Percentiles rank a stretch among this genome's conserved stretches.
Evolutionary conservation across 2,329 filamentous ascomycete genomes (phyloP).

Genomic region (Beauveria sp.): DNA sequence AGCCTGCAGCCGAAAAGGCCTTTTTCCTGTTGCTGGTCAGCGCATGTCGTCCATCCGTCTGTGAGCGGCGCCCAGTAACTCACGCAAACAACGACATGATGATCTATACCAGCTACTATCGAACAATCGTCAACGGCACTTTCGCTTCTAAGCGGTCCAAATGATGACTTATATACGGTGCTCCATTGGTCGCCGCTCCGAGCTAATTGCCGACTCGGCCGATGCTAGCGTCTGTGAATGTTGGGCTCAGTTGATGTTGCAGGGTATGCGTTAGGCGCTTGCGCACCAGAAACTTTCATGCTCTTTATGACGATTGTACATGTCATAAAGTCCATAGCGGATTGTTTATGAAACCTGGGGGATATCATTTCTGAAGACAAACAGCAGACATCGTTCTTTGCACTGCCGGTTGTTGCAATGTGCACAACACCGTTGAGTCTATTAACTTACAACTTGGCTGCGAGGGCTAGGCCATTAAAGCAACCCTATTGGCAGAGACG

Average conservation of each 20-base stretch:
- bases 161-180: background rate
- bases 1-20: conserved; percentile 48
- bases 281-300: background rate
- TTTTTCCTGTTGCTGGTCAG: conserved; percentile 35
- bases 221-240: background rate
- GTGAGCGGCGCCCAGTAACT: conserved; percentile 13
- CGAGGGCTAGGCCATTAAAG: no score
- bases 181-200: background rate
- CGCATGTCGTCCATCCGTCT: background rate
- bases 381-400: no score
- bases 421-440: no score
- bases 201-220: conserved; percentile 3
- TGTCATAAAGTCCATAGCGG: background rate
- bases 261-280: background rate
- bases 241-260: background rate
- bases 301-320: background rate
- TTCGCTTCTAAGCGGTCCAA: background rate
- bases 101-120: background rate
- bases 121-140: background rate
- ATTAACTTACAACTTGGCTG: no score
- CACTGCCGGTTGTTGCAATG: no score
- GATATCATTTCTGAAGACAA: no score
- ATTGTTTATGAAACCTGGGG: no score
- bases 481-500: no score
- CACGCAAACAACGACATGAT: conserved; percentile 43